Base-by-base conservation (phyloP, 495 filamentous ascomycete species). In the Echria macrotheca region DNA sequence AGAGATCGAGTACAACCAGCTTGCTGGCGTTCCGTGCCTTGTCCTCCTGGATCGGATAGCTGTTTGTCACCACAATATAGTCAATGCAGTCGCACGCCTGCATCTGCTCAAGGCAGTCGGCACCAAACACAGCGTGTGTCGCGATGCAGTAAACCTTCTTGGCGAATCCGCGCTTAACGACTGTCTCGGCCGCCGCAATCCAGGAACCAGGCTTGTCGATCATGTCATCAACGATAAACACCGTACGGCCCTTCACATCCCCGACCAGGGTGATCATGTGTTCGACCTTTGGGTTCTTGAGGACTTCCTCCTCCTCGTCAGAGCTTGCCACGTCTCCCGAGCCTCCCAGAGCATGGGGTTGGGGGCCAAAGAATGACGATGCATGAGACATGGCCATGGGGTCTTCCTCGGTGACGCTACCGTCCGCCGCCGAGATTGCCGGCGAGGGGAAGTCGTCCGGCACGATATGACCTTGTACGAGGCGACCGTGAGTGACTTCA, bases 131-230 rank as follows among this genome's bases (percentile, higher is more conserved):
- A 14, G 89, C 94, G 60, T 98, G 93, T 0, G 93, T 98, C 15
- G 94, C 93, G 69, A 98, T 95, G 69, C 89, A 95, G 66, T 96
- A 96, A 33, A 98, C 93, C 66, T 86, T 89, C 64, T 87, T 90
- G 4, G 94, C 93, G 38, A 80, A 82, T 55, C 91, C 93, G 52
- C 87, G 77, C 76, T 96, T 95, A 45, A 94, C 86, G 1, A 96
- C 91, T 6, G 91, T 96, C 71, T 98, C 93, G 8, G 93, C 93
- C n/a, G 93, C 93, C 7, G 91, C 93, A 57, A 97, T 93, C 93
- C 93, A 98, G 15, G 88, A 94, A 17, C 87, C 89, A 22, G 88
- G 82, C 66, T 95, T 95, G 71, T 98, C 93, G 57, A 98, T 96
- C 87, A 98, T 95, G 67, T 98, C 93, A 71, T 98, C 93, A 40